phyloP scores from a whole-genome alignment of 1,284 basidiomycete species.

The Ustilago cynodontis region DNA sequence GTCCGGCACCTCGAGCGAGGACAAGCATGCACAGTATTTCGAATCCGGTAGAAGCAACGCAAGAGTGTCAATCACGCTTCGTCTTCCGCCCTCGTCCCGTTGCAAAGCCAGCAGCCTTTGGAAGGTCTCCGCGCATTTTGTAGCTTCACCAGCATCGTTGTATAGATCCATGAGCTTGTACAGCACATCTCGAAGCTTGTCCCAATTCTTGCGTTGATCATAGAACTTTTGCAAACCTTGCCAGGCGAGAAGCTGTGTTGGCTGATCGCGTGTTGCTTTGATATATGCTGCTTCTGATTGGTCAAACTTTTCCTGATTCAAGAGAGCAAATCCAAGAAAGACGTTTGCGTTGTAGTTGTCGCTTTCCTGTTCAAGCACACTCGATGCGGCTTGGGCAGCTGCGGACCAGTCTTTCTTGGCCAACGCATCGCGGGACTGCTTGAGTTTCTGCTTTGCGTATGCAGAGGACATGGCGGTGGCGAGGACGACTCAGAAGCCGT shows the following conservation, averaged over 20 bases:
- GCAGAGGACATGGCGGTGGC: constrained; percentile 36
- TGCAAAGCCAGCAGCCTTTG: constrained; percentile 81
- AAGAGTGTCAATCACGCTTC: constrained; percentile 72
- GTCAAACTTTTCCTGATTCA: constrained; percentile 52
- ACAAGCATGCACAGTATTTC: constrained; percentile 77
- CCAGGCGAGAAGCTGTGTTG: constrained; percentile 68
- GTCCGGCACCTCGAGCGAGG: constrained; percentile 79
- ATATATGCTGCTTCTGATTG: constrained; percentile 65
- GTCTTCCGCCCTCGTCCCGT: constrained; percentile 74
- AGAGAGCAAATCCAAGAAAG: constrained; percentile 59
- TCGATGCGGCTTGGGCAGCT: constrained; percentile 45
- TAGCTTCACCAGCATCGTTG: constrained; percentile 74
- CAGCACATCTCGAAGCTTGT: constrained; percentile 60
- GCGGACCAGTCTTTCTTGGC: constrained; percentile 55
- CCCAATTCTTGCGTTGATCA: constrained; percentile 67
- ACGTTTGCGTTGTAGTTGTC: constrained; percentile 69
- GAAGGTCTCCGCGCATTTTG: constrained; percentile 82
- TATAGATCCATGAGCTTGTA: constrained; percentile 64
- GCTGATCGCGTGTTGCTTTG: constrained; percentile 67
- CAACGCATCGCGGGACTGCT: constrained; percentile 59
- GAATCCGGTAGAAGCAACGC: constrained; percentile 82
- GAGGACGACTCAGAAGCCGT: constrained; percentile 3
- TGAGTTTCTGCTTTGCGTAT: constrained; percentile 61
- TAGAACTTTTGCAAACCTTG: constrained; percentile 71
- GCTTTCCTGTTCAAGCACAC: constrained; percentile 60